Evolutionary conservation across 2,329 filamentous ascomycete genomes (phyloP), one percentile per base, ranked within the genome.

Genomic region (Ceratocystis eucalypticola): DNA sequence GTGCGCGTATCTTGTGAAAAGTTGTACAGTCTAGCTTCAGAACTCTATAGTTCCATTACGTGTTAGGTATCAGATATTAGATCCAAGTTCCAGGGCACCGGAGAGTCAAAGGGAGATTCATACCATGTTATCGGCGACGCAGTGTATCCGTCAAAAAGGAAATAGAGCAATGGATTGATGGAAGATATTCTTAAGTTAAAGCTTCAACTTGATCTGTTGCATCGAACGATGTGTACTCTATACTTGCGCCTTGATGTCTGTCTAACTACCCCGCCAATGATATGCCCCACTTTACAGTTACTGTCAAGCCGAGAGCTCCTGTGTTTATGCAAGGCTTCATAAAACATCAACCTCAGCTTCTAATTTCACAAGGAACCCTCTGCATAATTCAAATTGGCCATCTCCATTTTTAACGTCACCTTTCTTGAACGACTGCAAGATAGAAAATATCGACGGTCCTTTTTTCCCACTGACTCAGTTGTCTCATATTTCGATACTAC

Each of bases 1-100:
- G 91, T 86, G 77, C 88, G 94, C 59, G 91, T 96, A 77, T 94
- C 90, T 70, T 86, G 84, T 41, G 91, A 95, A 83, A 97, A 96
- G 68, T 89, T 90, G 79, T 96, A 97, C 69, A 97, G 83, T 71
- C 91, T 83, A 69, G 91, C 86, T 80, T 96, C 92, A 74, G 92
- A 95, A 72, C 86, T 77, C 79, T 81, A 44, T 25, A n/a, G 55
- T 59, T 30, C 37, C 15, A 20, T 50, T 30, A 30, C 17, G 25
- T 6, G 10, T 22, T 25, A 61, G 22, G 33, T 28, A 65, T 45
- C 17, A 61, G 8, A 50, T 66, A 68, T 7, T 3, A 45, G 50
- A 17, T n/a, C 15, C 61, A 15, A 50, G 55, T 28, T 44, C 12
- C 37, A 61, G 25, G 30, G 1, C 17, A 8, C n/a, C 28, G 25